Percentiles rank a stretch among this genome's conserved stretches.
Evolutionary conservation across 148 eudicot genomes (phyloP).

Genomic region (Rhododendron henanense): DNA sequence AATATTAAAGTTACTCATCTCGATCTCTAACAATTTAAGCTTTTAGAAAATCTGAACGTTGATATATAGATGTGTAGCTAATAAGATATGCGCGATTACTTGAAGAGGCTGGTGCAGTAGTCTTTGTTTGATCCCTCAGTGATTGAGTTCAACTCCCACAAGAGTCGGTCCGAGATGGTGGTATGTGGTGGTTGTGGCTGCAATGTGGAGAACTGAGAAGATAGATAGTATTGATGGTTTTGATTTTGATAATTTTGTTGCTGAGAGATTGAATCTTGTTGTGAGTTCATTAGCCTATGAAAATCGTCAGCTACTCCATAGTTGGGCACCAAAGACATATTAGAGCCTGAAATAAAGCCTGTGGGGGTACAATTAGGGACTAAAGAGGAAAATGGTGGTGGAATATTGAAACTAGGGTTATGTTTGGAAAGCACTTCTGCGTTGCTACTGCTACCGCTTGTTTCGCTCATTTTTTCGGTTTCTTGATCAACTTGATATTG

Average conservation of each 20-base stretch:
- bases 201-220: constrained; percentile 12
- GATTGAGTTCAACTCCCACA: constrained; percentile 69
- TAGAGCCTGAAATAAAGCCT: constrained; percentile 16
- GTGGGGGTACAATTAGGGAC: constrained; percentile 11
- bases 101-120: constrained; percentile 55
- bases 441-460: constrained; percentile 55
- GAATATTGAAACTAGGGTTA: constrained; percentile 18
- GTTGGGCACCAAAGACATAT: background rate
- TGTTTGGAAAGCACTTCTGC: constrained; percentile 45
- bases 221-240: constrained; percentile 19
- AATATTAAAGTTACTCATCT: background rate
- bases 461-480: constrained; percentile 31
- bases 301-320: constrained; percentile 45
- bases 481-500: constrained; percentile 14
- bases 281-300: constrained; percentile 54
- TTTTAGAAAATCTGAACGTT: background rate
- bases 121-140: constrained; percentile 47
- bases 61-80: background rate
- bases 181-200: constrained; percentile 21
- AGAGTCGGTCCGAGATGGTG: constrained; percentile 34
- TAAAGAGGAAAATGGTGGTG: constrained; percentile 10
- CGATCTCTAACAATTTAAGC: background rate
- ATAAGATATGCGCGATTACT: constrained; percentile 31
- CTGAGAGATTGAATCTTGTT: constrained; percentile 38
- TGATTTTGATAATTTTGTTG: constrained; percentile 20